Evolutionary conservation across 2,329 filamentous ascomycete genomes (phyloP).

Genomic region (Colletotrichum nymphaeae): DNA sequence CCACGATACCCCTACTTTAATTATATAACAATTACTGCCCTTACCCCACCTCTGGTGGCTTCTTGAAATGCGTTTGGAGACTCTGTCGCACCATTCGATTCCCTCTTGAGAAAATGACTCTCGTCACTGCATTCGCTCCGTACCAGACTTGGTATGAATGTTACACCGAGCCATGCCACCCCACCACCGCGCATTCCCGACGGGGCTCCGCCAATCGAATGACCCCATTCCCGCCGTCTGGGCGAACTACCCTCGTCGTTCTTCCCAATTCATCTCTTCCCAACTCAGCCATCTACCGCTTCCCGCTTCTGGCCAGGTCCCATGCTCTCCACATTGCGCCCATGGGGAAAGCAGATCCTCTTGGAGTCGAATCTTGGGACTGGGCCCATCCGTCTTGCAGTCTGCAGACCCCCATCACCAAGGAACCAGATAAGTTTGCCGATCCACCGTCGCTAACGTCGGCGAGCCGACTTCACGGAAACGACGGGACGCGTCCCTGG

Average conservation of each 20-base stretch:
- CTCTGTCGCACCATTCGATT: neutral
- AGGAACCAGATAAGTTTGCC: neutral
- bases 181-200: neutral
- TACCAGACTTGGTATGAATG: neutral
- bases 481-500: neutral
- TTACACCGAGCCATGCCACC: constrained; percentile 13
- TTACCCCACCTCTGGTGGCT: neutral
- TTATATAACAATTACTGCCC: neutral
- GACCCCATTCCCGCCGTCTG: constrained; percentile 13
- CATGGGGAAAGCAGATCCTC: neutral
- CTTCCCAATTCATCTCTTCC: constrained; percentile 7
- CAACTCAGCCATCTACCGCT: constrained; percentile 23
- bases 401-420: neutral
- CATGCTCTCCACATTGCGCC: neutral
- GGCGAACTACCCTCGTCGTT: neutral
- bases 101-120: neutral
- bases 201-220: constrained; percentile 25
- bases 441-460: neutral
- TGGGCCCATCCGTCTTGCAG: neutral
- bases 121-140: neutral
- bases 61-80: neutral
- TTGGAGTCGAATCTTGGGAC: neutral
- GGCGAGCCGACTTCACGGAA: neutral
- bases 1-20: neutral
- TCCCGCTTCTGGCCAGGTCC: constrained; percentile 5